Conservation (phyloP, 176 grass and related monocot genomes). For the Avena eriantha region DNA sequence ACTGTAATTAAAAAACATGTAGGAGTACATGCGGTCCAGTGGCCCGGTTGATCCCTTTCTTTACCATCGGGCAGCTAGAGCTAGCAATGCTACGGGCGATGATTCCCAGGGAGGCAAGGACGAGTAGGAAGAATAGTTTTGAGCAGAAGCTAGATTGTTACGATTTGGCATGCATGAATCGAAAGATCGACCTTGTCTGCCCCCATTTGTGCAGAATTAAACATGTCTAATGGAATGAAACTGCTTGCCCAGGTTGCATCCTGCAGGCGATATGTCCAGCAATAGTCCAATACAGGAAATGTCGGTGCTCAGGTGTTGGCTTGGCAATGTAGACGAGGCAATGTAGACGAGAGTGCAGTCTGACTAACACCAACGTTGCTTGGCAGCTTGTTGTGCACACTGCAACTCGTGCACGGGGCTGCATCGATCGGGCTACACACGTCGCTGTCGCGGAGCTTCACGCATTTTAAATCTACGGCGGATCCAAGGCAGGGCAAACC, state of each 20-base stretch:
- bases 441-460: background rate
- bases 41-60: background rate
- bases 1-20: slow-evolving; percentile 26
- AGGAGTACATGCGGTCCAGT: background rate
- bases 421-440: slow-evolving; percentile 26
- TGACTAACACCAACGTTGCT: too few species aligned
- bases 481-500: background rate
- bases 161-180: background rate
- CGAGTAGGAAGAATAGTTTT: background rate
- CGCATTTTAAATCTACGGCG: background rate
- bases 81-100: slow-evolving; percentile 10
- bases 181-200: background rate
- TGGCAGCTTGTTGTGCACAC: too few species aligned
- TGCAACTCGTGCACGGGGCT: background rate
- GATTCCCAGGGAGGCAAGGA: background rate
- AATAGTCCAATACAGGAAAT: too few species aligned
- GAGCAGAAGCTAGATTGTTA: background rate
- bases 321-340: too few species aligned
- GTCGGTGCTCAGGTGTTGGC: too few species aligned
- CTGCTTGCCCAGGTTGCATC: background rate
- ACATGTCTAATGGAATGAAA: background rate
- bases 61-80: background rate
- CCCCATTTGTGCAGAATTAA: background rate
- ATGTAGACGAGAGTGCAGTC: too few species aligned
- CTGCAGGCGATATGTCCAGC: too few species aligned